Percentiles rank a stretch among this genome's conserved stretches.
These are phyloP conservation scores for Pilasporangium apinafurcum DNA, from an alignment of 352 stramenopile genomes.

Conservation along the genomic window DNA sequence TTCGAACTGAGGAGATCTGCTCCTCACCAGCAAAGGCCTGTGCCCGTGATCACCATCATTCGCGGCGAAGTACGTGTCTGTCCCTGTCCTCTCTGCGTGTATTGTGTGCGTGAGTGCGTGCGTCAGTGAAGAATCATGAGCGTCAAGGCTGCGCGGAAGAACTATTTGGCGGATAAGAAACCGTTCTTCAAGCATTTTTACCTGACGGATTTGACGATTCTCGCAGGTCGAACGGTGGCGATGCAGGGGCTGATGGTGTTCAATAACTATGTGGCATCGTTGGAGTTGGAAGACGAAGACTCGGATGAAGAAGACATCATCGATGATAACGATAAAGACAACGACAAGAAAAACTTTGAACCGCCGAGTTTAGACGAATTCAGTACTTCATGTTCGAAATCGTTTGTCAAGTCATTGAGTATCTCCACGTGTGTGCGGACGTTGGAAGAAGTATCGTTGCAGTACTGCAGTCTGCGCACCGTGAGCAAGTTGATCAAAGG, in stretches of 20 bases:
- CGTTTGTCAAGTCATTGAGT: slow-evolving; percentile 71
- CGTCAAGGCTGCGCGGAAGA: slow-evolving; percentile 45
- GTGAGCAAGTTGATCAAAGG: slow-evolving; percentile 83
- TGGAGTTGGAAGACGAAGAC: slow-evolving; percentile 55
- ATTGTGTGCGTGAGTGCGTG: neutral
- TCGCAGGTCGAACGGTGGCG: slow-evolving; percentile 45
- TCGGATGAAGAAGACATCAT: slow-evolving; percentile 33
- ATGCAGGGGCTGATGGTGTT: slow-evolving; percentile 72
- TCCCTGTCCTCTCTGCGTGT: too few species aligned
- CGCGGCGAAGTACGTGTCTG: too few species aligned
- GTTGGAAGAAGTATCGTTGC: slow-evolving; percentile 61
- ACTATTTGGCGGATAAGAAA: slow-evolving; percentile 83
- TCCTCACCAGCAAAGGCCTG: neutral
- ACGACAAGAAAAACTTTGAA: slow-evolving; percentile 37
- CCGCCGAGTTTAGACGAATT: slow-evolving; percentile 57
- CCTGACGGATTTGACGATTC: slow-evolving; percentile 55
- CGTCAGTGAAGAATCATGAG: slow-evolving; percentile 32
- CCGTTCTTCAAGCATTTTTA: slow-evolving; percentile 83
- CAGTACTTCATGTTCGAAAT: slow-evolving; percentile 34
- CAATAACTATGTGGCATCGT: slow-evolving; percentile 70
- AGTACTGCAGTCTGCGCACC: slow-evolving; percentile 40
- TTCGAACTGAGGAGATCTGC: too few species aligned
- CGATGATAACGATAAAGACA: slow-evolving; percentile 22
- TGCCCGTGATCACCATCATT: neutral
- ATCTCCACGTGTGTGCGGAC: slow-evolving; percentile 77